Conservation (phyloP, 805 yeast species). For the Teunomyces kruisii region DNA sequence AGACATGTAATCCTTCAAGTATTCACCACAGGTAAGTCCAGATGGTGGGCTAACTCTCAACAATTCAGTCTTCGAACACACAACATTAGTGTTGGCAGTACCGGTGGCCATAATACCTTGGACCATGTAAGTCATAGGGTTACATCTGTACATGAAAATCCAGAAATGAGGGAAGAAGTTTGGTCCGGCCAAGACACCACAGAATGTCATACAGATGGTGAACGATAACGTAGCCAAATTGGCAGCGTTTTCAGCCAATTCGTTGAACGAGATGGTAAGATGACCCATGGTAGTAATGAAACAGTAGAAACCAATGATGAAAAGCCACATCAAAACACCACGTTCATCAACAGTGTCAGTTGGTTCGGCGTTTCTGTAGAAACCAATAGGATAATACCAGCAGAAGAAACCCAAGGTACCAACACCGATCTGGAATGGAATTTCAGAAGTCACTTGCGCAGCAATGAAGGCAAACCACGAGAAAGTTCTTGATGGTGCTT, state of each 20-base stretch:
- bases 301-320: conserved; percentile 23
- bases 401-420: conserved; percentile 43
- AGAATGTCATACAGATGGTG: conserved; percentile 35
- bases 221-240: conserved; percentile 29
- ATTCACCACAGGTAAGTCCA: conserved; percentile 24
- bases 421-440: conserved; percentile 45
- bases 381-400: conserved; percentile 61
- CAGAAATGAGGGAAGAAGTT: conserved; percentile 42
- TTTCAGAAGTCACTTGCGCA: conserved; percentile 45
- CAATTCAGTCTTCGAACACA: conserved; percentile 25
- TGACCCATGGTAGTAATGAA: conserved; percentile 31
- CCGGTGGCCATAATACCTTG: conserved; percentile 46
- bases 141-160: conserved; percentile 72
- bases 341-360: conserved; percentile 9
- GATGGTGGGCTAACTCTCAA: conserved; percentile 18
- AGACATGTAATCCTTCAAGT: conserved; percentile 28
- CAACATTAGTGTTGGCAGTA: conserved; percentile 37
- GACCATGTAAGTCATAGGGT: conserved; percentile 66
- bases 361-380: conserved; percentile 9
- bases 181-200: conserved; percentile 36
- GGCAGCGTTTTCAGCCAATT: conserved; percentile 35
- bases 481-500: conserved; percentile 44
- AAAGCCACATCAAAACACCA: conserved; percentile 13
- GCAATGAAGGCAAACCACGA: conserved; percentile 43
- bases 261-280: conserved; percentile 27